Evolutionary conservation across 176 grass and related monocot species (phyloP).

Genomic region (Oryza rufipogon): DNA sequence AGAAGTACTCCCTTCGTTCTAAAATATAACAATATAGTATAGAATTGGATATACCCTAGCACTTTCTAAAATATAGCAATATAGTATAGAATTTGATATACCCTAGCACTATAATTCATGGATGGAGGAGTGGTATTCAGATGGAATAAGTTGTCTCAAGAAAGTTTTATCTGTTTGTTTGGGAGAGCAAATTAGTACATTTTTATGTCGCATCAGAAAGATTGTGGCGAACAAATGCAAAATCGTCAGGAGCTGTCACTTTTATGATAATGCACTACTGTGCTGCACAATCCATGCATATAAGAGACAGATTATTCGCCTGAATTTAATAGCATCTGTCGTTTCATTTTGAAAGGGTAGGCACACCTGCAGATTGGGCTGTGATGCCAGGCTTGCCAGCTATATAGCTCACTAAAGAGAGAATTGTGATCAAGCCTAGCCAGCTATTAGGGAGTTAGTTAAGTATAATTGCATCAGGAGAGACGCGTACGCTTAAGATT

Average conservation of each 20-base stretch:
- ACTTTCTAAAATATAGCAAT: too few relatives aligned
- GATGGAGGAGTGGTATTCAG: not conserved
- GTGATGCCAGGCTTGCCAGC: not conserved
- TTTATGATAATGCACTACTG: too few relatives aligned
- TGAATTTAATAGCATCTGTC: not conserved
- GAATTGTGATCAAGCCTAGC: not conserved
- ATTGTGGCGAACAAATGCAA: not conserved
- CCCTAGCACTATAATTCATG: too few relatives aligned
- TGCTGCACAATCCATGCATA: not conserved
- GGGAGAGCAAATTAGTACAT: not conserved
- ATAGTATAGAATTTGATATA: too few relatives aligned
- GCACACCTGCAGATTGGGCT: not conserved
- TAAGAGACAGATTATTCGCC: not conserved
- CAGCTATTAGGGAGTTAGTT: not conserved
- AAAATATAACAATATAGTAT: too few relatives aligned
- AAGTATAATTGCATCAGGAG: not conserved
- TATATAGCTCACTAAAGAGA: not conserved
- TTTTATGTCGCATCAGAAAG: conserved; percentile 1
- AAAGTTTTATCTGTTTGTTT: not conserved
- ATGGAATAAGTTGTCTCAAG: not conserved
- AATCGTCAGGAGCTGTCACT: not conserved
- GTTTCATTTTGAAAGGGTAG: not conserved
- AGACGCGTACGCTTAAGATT: not conserved
- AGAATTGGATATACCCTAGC: too few relatives aligned
- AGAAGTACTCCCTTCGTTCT: not conserved